These are phyloP conservation scores for Cetradonia linearis DNA, from an alignment of 495 filamentous ascomycete species.

Conservation along the genomic window DNA sequence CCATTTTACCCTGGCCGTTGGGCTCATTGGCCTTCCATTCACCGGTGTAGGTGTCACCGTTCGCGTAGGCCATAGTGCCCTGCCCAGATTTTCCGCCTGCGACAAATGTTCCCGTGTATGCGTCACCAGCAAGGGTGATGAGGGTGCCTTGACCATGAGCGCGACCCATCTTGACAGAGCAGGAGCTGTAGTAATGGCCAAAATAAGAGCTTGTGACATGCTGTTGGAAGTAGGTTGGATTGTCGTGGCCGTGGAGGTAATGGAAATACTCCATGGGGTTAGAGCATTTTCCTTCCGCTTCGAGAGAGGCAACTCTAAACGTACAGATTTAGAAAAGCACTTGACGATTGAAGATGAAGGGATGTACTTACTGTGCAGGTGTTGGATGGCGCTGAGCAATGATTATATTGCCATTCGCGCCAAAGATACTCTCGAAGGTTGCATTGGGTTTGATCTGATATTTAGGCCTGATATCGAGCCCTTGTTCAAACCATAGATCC, in stretches of 20 bases:
- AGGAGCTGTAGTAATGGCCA: constrained; percentile 40
- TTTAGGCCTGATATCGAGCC: constrained; percentile 6
- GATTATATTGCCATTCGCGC: constrained; percentile 19
- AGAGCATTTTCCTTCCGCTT: constrained; percentile 34
- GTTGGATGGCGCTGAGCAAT: constrained; percentile 23
- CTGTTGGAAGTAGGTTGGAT: constrained; percentile 37
- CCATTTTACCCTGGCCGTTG: constrained; percentile 49
- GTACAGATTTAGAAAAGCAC: background rate
- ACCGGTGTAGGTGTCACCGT: constrained; percentile 53
- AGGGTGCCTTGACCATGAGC: constrained; percentile 44
- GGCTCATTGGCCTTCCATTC: constrained; percentile 46
- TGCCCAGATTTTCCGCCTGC: constrained; percentile 41
- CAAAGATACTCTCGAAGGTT: constrained; percentile 16
- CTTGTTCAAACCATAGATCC: constrained; percentile 21
- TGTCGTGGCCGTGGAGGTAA: constrained; percentile 37
- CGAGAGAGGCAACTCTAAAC: constrained; percentile 24
- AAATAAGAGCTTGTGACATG: constrained; percentile 41
- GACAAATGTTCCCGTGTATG: constrained; percentile 46
- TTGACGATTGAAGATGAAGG: background rate
- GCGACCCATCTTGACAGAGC: constrained; percentile 39
- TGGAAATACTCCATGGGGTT: constrained; percentile 38
- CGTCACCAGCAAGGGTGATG: constrained; percentile 44
- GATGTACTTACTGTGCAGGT: constrained; percentile 17
- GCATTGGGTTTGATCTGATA: constrained; percentile 11
- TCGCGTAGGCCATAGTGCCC: constrained; percentile 50